Percentiles rank a stretch among this genome's conserved stretches.
Conservation (phyloP, 345 rosid species). For the Corchorus olitorius region DNA sequence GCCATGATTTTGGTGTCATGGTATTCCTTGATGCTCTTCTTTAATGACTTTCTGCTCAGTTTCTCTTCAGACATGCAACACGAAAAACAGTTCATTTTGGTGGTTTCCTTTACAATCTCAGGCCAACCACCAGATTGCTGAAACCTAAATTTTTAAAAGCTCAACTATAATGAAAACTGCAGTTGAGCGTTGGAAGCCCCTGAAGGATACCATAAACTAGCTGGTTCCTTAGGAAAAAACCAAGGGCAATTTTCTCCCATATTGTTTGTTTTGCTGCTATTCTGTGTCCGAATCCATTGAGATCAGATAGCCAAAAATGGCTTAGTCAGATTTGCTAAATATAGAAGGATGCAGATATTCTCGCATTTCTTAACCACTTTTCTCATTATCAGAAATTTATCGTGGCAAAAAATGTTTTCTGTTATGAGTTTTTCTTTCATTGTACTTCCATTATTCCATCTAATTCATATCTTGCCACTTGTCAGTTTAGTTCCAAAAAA, state of each 20-base stretch:
- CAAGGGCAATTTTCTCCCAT: conserved; percentile 12
- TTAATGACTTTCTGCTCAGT: conserved; percentile 49
- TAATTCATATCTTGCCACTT: background rate
- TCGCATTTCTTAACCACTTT: background rate
- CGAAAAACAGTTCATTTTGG: conserved; percentile 53
- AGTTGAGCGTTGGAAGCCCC: conserved; percentile 10
- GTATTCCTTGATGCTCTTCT: conserved; percentile 59
- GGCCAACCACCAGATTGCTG: background rate
- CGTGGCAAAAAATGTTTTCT: conserved; percentile 8
- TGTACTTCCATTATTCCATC: conserved; percentile 1
- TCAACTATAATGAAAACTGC: background rate
- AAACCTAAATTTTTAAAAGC: background rate
- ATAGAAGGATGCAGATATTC: conserved; percentile 1
- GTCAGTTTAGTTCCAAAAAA: background rate
- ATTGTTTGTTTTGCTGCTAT: background rate
- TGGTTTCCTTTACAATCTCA: background rate
- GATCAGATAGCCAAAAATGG: conserved; percentile 19
- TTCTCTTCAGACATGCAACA: conserved; percentile 59
- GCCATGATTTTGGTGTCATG: conserved; percentile 55
- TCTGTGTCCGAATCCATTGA: conserved; percentile 18
- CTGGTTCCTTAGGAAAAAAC: conserved; percentile 41
- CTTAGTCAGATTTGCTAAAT: conserved; percentile 23
- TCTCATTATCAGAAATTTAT: conserved; percentile 13
- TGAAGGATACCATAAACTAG: conserved; percentile 43
- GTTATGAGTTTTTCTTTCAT: conserved; percentile 1